Evolutionary conservation across 352 stramenopile genomes (phyloP).

Genomic region (Phytophthora fragariaefolia): DNA sequence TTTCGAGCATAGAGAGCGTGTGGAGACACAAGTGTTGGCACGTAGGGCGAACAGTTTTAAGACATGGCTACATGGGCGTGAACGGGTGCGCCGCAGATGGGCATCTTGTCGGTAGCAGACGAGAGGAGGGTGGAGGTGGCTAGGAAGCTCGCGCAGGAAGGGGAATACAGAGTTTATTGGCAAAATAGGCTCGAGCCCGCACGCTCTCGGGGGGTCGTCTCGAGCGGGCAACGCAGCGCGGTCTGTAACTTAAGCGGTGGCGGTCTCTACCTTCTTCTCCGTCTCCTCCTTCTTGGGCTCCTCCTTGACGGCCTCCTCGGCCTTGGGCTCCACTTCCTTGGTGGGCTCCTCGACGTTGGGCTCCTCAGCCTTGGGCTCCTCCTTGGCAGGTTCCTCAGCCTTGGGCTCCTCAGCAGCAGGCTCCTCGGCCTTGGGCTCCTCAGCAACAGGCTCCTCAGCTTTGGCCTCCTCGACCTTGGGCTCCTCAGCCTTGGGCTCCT

Average conservation of each 20-base stretch:
- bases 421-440: conserved; percentile 3
- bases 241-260: conserved; percentile 34
- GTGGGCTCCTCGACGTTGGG: conserved; percentile 16
- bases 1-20: not conserved
- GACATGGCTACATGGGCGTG: not conserved
- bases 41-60: not conserved
- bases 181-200: conserved; percentile 27
- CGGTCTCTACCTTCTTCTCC: conserved; percentile 16
- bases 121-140: too few relatives aligned
- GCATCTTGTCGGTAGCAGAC: not conserved
- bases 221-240: conserved; percentile 16
- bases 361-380: conserved; percentile 10
- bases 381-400: too few relatives aligned
- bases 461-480: not conserved
- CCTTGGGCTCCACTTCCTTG: conserved; percentile 21
- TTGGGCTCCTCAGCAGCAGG: not conserved
- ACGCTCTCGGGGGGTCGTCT: conserved; percentile 31
- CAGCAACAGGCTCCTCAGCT: not conserved
- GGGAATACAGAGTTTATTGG: conserved; percentile 40
- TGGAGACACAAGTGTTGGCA: not conserved
- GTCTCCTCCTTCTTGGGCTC: conserved; percentile 30
- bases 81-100: too few relatives aligned
- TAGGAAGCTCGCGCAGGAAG: too few relatives aligned
- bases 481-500: not conserved
- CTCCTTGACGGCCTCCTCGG: conserved; percentile 14